Percentiles rank a stretch among this genome's conserved stretches.
phyloP scores from a whole-genome alignment of 495 filamentous ascomycete genomes.

The Penicillium samsonianum region DNA sequence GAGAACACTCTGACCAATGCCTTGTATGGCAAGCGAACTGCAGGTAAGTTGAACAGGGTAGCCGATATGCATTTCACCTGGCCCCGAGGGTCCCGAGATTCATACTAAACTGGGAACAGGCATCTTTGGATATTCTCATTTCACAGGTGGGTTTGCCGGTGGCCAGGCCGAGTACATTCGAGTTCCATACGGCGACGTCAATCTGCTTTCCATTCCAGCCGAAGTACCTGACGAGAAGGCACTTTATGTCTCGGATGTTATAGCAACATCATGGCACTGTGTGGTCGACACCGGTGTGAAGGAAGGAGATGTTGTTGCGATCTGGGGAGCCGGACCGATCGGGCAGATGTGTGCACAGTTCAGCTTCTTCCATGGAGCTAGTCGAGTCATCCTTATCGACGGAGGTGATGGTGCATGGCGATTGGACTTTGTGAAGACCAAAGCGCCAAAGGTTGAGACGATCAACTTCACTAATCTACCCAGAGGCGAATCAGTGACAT shows the following conservation, averaged over 20 bases:
- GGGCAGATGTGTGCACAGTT: constrained; percentile 81
- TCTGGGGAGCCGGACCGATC: constrained; percentile 51
- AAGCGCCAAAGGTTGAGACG: constrained; percentile 62
- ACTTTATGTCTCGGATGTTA: constrained; percentile 79
- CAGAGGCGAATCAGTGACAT: constrained; percentile 61
- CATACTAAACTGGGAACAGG: constrained; percentile 24
- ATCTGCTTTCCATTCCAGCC: constrained; percentile 77
- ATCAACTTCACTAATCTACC: constrained; percentile 58
- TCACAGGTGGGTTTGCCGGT: constrained; percentile 86
- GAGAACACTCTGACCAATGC: constrained; percentile 64
- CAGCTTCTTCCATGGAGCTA: constrained; percentile 69
- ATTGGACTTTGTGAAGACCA: constrained; percentile 64
- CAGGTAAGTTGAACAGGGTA: constrained; percentile 53
- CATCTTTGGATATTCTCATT: constrained; percentile 59
- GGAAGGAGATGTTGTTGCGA: constrained; percentile 74
- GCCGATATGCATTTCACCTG: background rate
- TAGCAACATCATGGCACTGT: constrained; percentile 76
- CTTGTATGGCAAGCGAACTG: constrained; percentile 73
- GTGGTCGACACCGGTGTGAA: constrained; percentile 85
- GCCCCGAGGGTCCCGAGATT: background rate
- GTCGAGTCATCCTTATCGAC: constrained; percentile 79
- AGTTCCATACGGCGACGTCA: constrained; percentile 80
- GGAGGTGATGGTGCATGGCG: constrained; percentile 62
- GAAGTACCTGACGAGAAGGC: constrained; percentile 85
- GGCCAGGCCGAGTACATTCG: constrained; percentile 88